Evolutionary conservation across 345 rosid species (phyloP).

Genomic region (Gossypium bickii): DNA sequence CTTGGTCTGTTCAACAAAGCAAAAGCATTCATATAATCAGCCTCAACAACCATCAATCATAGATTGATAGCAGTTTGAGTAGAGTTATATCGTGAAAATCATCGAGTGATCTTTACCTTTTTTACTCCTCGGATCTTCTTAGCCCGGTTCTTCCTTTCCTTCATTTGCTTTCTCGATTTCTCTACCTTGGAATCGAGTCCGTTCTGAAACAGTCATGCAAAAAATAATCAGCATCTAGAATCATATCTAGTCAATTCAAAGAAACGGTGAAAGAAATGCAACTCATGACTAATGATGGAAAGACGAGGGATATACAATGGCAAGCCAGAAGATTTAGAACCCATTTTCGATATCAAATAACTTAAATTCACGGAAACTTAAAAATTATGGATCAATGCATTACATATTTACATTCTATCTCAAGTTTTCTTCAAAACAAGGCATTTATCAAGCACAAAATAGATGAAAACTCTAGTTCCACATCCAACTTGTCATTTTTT

Average conservation of each 20-base stretch:
- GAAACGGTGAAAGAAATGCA: background rate
- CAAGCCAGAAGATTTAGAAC: background rate
- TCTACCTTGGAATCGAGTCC: constrained; percentile 91
- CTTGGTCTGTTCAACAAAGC: constrained; percentile 55
- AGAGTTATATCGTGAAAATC: too few relatives aligned
- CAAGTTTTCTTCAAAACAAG: background rate
- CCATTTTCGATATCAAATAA: background rate
- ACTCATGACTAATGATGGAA: background rate
- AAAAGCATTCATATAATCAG: background rate
- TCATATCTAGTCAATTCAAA: background rate
- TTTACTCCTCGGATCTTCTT: constrained; percentile 96
- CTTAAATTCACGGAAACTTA: background rate
- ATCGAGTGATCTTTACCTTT: constrained; percentile 50
- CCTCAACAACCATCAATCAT: background rate
- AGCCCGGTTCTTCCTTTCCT: constrained; percentile 92
- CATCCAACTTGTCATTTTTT: background rate
- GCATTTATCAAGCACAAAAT: background rate
- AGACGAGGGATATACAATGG: background rate
- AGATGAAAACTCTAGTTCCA: background rate
- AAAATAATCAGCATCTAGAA: background rate
- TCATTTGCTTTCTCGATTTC: constrained; percentile 90
- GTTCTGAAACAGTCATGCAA: constrained; percentile 40
- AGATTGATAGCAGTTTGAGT: too few relatives aligned
- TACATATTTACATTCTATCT: background rate
- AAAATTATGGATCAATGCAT: background rate